Percentiles rank a stretch among this genome's conserved stretches.
Evolutionary conservation across 805 yeast species (phyloP).

Genomic region (Lipomyces yamanashiensis): DNA sequence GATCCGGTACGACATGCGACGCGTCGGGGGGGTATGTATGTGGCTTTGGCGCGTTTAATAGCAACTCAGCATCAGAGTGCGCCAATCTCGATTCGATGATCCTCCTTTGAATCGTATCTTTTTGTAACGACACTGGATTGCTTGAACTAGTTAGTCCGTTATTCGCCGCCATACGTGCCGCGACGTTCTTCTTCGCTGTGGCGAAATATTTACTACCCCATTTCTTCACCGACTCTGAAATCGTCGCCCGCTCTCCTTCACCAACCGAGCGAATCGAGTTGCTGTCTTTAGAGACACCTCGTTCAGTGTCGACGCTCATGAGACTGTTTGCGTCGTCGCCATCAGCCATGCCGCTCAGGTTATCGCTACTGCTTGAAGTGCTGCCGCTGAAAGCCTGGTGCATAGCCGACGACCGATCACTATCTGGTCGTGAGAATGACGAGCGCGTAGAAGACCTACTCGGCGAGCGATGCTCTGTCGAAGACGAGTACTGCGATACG

Average conservation of each 20-base stretch:
- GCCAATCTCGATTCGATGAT: slow-evolving; percentile 27
- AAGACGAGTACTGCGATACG: slow-evolving; percentile 21
- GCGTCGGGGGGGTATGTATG: slow-evolving; percentile 31
- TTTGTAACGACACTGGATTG: slow-evolving; percentile 13
- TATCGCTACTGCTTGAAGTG: slow-evolving; percentile 8
- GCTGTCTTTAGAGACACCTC: slow-evolving; percentile 6
- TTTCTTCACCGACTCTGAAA: slow-evolving; percentile 33
- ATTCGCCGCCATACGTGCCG: slow-evolving; percentile 16
- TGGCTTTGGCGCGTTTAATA: slow-evolving; percentile 31
- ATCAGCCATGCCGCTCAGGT: neutral
- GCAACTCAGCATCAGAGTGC: slow-evolving; percentile 22
- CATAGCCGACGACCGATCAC: neutral
- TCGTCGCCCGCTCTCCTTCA: slow-evolving; percentile 19
- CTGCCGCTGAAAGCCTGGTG: neutral
- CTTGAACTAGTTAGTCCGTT: slow-evolving; percentile 20
- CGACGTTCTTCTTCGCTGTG: slow-evolving; percentile 30
- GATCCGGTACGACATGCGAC: neutral
- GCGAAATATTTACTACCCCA: slow-evolving; percentile 35
- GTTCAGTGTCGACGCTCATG: slow-evolving; percentile 23
- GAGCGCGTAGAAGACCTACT: slow-evolving; percentile 32
- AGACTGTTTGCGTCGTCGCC: slow-evolving; percentile 18
- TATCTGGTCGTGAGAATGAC: slow-evolving; percentile 13
- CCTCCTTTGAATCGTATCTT: slow-evolving; percentile 31
- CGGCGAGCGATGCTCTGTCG: slow-evolving; percentile 23
- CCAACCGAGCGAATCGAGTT: slow-evolving; percentile 6